These are phyloP conservation scores for Geotrichum histeridarum DNA, from an alignment of 1,139 yeast genomes.

Conservation along the genomic window DNA sequence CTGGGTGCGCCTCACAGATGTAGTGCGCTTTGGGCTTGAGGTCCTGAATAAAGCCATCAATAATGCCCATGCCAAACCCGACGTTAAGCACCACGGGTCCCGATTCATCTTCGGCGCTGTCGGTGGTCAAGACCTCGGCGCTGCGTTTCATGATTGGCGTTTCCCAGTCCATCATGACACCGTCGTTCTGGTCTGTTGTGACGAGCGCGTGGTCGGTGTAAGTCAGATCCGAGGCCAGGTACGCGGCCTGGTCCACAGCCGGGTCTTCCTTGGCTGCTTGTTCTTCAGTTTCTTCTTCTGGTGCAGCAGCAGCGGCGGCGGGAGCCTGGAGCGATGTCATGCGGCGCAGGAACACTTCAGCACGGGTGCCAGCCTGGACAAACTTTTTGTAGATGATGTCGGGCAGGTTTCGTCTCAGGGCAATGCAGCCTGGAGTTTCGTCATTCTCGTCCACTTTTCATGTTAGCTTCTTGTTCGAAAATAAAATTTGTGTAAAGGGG, in stretches of 20 bases:
- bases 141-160: conserved; percentile 74
- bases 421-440: conserved; percentile 37
- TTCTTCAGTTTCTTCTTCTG: conserved; percentile 32
- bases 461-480: no score
- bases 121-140: conserved; percentile 46
- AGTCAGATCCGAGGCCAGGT: conserved; percentile 59
- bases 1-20: conserved; percentile 94
- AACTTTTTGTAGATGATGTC: conserved; percentile 45
- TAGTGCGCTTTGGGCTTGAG: conserved; percentile 64
- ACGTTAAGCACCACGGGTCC: conserved; percentile 63
- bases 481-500: not conserved
- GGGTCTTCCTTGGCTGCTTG: conserved; percentile 25
- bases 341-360: conserved; percentile 74
- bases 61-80: conserved; percentile 96
- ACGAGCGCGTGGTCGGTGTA: conserved; percentile 67
- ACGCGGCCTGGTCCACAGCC: conserved; percentile 51
- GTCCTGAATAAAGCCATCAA: conserved; percentile 69
- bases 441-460: conserved; percentile 48
- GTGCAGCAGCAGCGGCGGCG: conserved; percentile 46
- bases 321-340: conserved; percentile 57
- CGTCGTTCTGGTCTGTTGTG: conserved; percentile 71
- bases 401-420: conserved; percentile 36
- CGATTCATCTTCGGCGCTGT: conserved; percentile 27
- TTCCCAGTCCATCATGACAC: conserved; percentile 99
- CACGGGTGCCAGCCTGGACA: conserved; percentile 85